Evolutionary conservation across 1,284 basidiomycete genomes (phyloP), one percentile per base, ranked within the genome.

Genomic region (Moesziomyces antarcticus): DNA sequence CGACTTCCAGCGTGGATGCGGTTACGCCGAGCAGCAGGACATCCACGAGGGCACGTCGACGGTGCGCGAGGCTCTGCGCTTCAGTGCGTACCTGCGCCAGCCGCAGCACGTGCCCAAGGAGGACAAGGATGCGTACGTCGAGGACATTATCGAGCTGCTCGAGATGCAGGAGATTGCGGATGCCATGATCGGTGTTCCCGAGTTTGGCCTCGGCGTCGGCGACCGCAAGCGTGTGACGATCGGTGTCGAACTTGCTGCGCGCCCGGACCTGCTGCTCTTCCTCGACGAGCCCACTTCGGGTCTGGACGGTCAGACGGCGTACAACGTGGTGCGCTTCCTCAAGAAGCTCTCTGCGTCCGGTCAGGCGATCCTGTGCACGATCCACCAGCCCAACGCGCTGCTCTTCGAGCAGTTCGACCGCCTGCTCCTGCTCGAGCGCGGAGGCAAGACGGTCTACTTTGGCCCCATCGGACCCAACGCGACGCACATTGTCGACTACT

Each of bases 71-170:
- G 92, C 93, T 0, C 85, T 97, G 0, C 85, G 89, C 22, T 94
- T 95, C 86, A 92, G 91, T 10, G 93, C 93, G 0, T 87, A 90
- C 68, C 86, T 96, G 8, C 89, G 93, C 25, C 93, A 95, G 79
- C 91, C 92, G 2, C 85, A 87, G 7, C 86, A 87, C 8, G 89
- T 93, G 5, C 86, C 92, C 0, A 84, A 86, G 22, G 85, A 85
- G 2, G 93, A 95, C 84, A 95, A 94, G 84, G 88, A 91, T 79
- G 89, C 88, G 43, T 94, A 93, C 77, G 92, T 91, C 57, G 92
- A 93, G 63, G 89, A 89, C 78, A 91, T 92, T 55, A 85, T 94
- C 70, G 88, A 88, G 80, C 89, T 94, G 86, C 91, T 93, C 75
- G 93, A 92, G 20, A 86, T 94, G 70, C 88, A 90, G 45, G 85